phyloP scores from a whole-genome alignment of 352 stramenopile species.

The Pythium myriotylum region DNA sequence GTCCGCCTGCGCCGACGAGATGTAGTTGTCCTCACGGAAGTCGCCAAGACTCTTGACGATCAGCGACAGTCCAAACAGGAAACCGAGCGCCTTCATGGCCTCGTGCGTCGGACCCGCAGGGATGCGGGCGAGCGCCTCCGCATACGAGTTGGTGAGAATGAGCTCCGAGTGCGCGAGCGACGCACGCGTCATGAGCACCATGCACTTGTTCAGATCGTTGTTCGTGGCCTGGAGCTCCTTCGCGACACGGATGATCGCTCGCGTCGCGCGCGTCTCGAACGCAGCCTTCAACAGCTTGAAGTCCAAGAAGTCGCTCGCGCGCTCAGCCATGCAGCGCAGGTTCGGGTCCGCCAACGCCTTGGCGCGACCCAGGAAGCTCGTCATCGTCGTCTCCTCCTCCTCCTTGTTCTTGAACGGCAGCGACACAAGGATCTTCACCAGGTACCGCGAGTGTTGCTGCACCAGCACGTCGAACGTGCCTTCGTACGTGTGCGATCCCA shows the following conservation, averaged over 20 bases:
- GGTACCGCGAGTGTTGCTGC: constrained; percentile 61
- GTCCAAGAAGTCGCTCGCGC: constrained; percentile 36
- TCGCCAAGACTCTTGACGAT: constrained; percentile 50
- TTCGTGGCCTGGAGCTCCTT: constrained; percentile 43
- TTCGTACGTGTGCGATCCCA: constrained; percentile 63
- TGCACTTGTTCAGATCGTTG: constrained; percentile 52
- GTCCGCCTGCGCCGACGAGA: constrained; percentile 48
- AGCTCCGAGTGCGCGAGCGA: constrained; percentile 54
- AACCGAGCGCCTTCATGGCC: constrained; percentile 37
- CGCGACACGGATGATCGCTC: constrained; percentile 33
- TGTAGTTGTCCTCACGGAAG: constrained; percentile 60
- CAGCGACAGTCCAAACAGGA: constrained; percentile 50
- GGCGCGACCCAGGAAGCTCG: constrained; percentile 37
- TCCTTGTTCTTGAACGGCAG: constrained; percentile 20
- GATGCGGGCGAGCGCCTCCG: constrained; percentile 29
- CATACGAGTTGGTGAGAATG: constrained; percentile 44
- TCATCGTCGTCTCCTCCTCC: constrained; percentile 5
- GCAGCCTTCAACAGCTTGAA: constrained; percentile 40
- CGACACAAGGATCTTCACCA: constrained; percentile 49
- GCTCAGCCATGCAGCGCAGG: constrained; percentile 41
- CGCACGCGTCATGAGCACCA: constrained; percentile 54
- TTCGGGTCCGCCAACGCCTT: constrained; percentile 33
- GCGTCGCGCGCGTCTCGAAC: constrained; percentile 42
- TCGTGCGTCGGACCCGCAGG: constrained; percentile 32
- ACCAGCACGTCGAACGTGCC: constrained; percentile 75